A percentile compares a stretch with the other conserved stretches of the same genome.
Evolutionary conservation across 2,329 filamentous ascomycete species (phyloP).

Genomic region (Penicillium psychrosexuale): DNA sequence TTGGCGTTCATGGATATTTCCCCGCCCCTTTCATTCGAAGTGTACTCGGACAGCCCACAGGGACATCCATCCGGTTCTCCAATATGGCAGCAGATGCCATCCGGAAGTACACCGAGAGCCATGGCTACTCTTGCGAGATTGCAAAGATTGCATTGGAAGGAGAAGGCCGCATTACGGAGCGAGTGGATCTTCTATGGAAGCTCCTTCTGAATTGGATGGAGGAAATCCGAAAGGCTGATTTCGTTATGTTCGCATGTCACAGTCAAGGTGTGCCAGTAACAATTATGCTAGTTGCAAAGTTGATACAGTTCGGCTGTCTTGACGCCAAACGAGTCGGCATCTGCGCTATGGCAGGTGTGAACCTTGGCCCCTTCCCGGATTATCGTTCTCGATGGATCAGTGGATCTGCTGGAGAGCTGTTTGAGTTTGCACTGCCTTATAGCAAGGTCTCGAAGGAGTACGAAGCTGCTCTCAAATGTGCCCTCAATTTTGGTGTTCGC

Average conservation of each 20-base stretch:
- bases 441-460: conserved; percentile 82
- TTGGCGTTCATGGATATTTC: conserved; percentile 92
- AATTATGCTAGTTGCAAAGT: conserved; percentile 85
- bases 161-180: conserved; percentile 84
- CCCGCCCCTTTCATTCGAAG: conserved; percentile 82
- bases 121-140: conserved; percentile 74
- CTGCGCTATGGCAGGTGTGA: conserved; percentile 87
- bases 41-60: conserved; percentile 90
- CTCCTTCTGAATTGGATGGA: conserved; percentile 93
- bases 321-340: conserved; percentile 74
- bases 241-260: conserved; percentile 89
- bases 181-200: conserved; percentile 92
- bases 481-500: conserved; percentile 73
- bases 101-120: conserved; percentile 71
- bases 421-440: conserved; percentile 81
- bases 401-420: conserved; percentile 87
- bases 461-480: conserved; percentile 68
- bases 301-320: conserved; percentile 86
- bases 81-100: conserved; percentile 83
- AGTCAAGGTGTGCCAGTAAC: conserved; percentile 94
- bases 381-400: conserved; percentile 88
- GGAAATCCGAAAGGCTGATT: conserved; percentile 79
- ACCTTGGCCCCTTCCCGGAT: conserved; percentile 86
- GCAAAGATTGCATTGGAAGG: conserved; percentile 94
- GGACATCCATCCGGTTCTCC: conserved; percentile 90